Evolutionary conservation across 2,329 filamentous ascomycete genomes (phyloP).

Genomic region (Microsporum audouinii): DNA sequence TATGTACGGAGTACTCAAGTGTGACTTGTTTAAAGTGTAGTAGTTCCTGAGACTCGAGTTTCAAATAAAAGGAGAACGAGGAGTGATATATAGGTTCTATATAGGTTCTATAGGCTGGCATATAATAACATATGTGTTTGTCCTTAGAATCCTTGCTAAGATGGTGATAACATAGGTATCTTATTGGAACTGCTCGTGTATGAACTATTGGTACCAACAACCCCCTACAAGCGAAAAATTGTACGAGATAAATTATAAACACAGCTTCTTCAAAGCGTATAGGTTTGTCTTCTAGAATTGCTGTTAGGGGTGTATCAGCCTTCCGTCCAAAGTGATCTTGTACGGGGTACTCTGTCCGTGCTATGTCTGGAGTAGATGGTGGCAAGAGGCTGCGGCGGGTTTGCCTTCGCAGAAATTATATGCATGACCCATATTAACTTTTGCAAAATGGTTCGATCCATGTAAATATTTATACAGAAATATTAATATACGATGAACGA

Average conservation of each 20-base stretch:
- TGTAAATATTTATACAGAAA: background rate
- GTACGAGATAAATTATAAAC: background rate
- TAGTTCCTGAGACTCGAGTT: background rate
- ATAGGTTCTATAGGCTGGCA: background rate
- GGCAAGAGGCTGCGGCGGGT: background rate
- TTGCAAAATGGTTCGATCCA: background rate
- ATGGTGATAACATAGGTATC: background rate
- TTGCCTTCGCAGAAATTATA: background rate
- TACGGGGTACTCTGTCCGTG: background rate
- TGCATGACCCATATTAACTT: background rate
- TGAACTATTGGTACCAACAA: background rate
- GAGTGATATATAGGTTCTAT: background rate
- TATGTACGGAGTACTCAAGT: background rate
- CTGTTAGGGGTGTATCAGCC: background rate
- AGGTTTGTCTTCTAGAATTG: too few species aligned
- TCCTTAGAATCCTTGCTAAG: background rate
- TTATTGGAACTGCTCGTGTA: background rate
- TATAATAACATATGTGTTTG: background rate
- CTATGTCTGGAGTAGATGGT: background rate
- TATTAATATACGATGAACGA: background rate
- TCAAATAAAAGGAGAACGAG: background rate
- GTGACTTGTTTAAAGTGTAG: background rate
- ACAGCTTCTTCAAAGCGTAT: background rate
- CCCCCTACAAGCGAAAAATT: background rate
- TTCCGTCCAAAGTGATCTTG: background rate